These are phyloP conservation scores for Avena eriantha DNA, from an alignment of 176 grass and related monocot genomes.

Conservation along the genomic window DNA sequence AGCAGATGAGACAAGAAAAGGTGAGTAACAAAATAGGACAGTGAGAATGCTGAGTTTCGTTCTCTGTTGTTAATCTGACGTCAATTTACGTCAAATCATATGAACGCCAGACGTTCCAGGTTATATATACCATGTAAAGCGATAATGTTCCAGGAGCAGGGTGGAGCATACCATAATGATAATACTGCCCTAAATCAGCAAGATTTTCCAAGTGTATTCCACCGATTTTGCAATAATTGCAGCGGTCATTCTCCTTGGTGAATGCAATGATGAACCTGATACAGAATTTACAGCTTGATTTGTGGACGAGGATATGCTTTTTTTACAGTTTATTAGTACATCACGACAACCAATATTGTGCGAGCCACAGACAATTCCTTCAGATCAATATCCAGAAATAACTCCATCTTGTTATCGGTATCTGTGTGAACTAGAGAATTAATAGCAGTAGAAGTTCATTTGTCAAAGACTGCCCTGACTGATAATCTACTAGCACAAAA, in stretches of 20 bases:
- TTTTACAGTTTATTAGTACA: slow-evolving; percentile 8
- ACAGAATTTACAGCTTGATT: neutral
- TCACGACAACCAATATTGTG: neutral
- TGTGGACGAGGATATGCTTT: neutral
- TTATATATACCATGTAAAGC: neutral
- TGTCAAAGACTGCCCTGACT: slow-evolving; percentile 13
- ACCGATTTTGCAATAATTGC: neutral
- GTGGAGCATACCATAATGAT: neutral
- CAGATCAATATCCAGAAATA: slow-evolving; percentile 8
- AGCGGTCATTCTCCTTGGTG: neutral
- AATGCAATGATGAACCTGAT: slow-evolving; percentile 1
- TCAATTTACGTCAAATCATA: neutral
- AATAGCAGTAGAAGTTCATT: neutral
- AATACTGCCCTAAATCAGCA: neutral
- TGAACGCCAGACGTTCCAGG: neutral
- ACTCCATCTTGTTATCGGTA: neutral
- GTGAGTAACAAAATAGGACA: neutral
- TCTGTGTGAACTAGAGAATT: slow-evolving; percentile 4
- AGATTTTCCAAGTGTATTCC: neutral
- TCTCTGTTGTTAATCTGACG: neutral
- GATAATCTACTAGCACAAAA: neutral
- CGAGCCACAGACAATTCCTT: neutral
- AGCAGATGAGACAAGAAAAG: neutral
- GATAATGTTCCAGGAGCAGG: neutral
- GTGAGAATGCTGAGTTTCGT: neutral